Conservation (phyloP, 257 asterid genomes). For the Nicotiana sylvestris region DNA sequence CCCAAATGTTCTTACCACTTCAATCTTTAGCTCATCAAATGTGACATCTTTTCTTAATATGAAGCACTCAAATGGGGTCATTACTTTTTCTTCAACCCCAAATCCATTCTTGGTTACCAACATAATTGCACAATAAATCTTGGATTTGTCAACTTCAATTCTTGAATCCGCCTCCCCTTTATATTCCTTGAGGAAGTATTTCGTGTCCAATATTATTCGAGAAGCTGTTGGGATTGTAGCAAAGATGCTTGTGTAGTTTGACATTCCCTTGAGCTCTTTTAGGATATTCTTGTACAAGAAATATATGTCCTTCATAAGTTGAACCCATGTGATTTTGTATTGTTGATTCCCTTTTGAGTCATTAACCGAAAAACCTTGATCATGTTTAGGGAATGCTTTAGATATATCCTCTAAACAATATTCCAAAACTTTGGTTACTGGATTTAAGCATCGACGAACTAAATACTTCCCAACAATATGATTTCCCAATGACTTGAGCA, state of each 20-base stretch:
- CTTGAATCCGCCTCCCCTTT: constrained; percentile 8
- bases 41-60: constrained; percentile 30
- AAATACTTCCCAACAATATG: constrained; percentile 85
- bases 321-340: constrained; percentile 50
- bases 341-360: constrained; percentile 38
- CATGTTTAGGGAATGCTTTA: constrained; percentile 44
- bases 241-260: constrained; percentile 13
- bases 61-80: constrained; percentile 53
- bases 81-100: constrained; percentile 9
- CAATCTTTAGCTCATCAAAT: constrained; percentile 54
- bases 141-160: constrained; percentile 25
- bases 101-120: constrained; percentile 3
- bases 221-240: constrained; percentile 50
- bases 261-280: constrained; percentile 24
- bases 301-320: constrained; percentile 66
- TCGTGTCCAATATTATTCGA: constrained; percentile 67
- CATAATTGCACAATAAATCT: constrained; percentile 40
- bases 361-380: constrained; percentile 14
- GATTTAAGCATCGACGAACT: constrained; percentile 81
- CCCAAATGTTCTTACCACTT: constrained; percentile 56
- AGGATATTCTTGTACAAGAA: constrained; percentile 44
- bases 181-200: constrained; percentile 56
- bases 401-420: constrained; percentile 85
- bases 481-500: constrained; percentile 88
- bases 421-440: constrained; percentile 84